A percentile compares a stretch with the other conserved stretches of the same genome.
These are phyloP conservation scores for Vitis rupestris DNA, from an alignment of 164 flowering plant genomes.

Conservation along the genomic window DNA sequence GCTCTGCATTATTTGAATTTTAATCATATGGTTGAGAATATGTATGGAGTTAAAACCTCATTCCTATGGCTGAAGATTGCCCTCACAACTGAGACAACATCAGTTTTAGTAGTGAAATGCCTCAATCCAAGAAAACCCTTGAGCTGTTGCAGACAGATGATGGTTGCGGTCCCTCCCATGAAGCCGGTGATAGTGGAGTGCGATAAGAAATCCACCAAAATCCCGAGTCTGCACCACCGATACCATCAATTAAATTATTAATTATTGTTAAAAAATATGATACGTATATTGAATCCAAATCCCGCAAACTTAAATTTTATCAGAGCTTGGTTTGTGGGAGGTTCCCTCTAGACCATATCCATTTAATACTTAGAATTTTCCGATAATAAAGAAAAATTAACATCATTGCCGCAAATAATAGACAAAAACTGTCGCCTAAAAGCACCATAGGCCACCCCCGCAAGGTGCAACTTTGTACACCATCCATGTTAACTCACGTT, in stretches of 20 bases:
- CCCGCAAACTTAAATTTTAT: too few relatives aligned
- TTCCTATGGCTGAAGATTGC: constrained; percentile 41
- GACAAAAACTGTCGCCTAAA: too few relatives aligned
- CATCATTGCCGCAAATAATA: not conserved
- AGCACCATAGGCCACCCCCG: too few relatives aligned
- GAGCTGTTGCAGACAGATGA: constrained; percentile 72
- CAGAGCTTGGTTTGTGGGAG: too few relatives aligned
- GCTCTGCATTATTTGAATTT: too few relatives aligned
- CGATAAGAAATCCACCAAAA: constrained; percentile 83
- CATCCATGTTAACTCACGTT: too few relatives aligned
- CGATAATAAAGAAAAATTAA: not conserved
- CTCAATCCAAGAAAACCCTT: constrained; percentile 75
- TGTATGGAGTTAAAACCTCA: constrained; percentile 36
- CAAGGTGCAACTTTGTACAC: too few relatives aligned
- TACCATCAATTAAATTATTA: not conserved
- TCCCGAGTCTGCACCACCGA: constrained; percentile 53
- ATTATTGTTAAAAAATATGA: too few relatives aligned
- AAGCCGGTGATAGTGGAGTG: constrained; percentile 82
- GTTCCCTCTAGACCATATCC: too few relatives aligned
- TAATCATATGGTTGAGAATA: too few relatives aligned
- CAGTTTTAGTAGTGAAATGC: constrained; percentile 67
- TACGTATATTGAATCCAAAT: too few relatives aligned
- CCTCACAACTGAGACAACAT: constrained; percentile 51
- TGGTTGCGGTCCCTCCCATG: constrained; percentile 79
- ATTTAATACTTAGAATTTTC: too few relatives aligned